These are phyloP conservation scores for Metschnikowia proteae DNA, from an alignment of 805 yeast genomes.

Conservation along the genomic window DNA sequence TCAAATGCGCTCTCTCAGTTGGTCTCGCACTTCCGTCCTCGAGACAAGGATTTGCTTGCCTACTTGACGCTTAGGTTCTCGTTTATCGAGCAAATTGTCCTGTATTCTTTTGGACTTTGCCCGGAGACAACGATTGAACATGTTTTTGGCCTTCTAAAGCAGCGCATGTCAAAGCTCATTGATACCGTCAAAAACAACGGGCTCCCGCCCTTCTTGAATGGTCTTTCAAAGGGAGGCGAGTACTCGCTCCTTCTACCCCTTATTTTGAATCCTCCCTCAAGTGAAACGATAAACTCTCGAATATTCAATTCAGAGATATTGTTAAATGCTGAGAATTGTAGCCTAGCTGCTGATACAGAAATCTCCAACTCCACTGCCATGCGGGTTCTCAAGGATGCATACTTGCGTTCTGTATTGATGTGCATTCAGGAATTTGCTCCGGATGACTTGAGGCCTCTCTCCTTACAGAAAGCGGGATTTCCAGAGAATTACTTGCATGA, in stretches of 20 bases:
- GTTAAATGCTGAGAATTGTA: not conserved
- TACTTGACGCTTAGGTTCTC: conserved; percentile 11
- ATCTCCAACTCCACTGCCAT: not conserved
- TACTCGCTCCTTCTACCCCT: conserved; percentile 13
- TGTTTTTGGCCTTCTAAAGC: not conserved
- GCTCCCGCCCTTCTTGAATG: not conserved
- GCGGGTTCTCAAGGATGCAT: not conserved
- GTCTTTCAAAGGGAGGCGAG: conserved; percentile 10
- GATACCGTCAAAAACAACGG: not conserved
- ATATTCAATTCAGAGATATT: conserved; percentile 7
- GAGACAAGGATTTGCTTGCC: conserved; percentile 5
- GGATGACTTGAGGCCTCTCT: not conserved
- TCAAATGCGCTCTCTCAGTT: not conserved
- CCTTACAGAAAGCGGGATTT: conserved; percentile 3
- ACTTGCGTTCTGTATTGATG: not conserved
- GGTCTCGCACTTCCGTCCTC: not conserved
- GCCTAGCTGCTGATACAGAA: not conserved
- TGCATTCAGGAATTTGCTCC: not conserved
- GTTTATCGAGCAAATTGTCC: conserved; percentile 12
- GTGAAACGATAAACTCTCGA: not conserved
- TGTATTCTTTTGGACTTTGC: not conserved
- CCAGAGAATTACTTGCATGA: conserved; percentile 11
- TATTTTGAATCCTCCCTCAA: conserved; percentile 11
- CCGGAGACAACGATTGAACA: not conserved
- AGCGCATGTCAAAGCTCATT: conserved; percentile 1